Evolutionary conservation across 192 early-diverging fungal species (phyloP).

Genomic region (Radiomyces spectabilis): DNA sequence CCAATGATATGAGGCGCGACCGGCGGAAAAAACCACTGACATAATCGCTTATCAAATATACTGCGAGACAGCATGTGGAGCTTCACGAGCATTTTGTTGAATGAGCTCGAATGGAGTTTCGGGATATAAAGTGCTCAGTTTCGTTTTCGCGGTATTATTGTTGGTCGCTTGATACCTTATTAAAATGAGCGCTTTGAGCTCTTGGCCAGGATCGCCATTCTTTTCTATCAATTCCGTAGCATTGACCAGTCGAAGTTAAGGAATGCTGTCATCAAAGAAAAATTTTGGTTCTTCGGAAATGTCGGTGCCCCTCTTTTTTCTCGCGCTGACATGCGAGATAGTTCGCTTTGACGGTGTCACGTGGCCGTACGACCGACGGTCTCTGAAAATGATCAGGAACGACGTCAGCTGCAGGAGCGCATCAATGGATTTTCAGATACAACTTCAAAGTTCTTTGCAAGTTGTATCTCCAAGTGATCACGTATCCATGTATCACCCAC

Average conservation of each 20-base stretch:
- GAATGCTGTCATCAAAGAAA: too few relatives aligned
- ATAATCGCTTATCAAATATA: constrained; percentile 24
- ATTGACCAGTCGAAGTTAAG: neutral
- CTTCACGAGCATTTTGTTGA: constrained; percentile 6
- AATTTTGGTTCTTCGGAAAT: too few relatives aligned
- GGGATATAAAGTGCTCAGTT: constrained; percentile 16
- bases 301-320: too few relatives aligned
- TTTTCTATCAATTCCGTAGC: neutral
- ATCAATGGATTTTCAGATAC: too few relatives aligned
- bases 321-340: too few relatives aligned
- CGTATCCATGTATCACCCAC: too few relatives aligned
- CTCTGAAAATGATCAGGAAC: too few relatives aligned
- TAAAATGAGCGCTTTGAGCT: constrained; percentile 1
- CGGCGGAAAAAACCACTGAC: neutral
- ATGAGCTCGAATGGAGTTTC: neutral
- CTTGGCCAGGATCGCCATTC: neutral
- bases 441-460: too few relatives aligned
- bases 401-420: too few relatives aligned
- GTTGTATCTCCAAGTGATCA: too few relatives aligned
- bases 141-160: constrained; percentile 16
- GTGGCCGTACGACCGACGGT: too few relatives aligned
- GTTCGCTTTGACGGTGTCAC: too few relatives aligned
- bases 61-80: constrained; percentile 17
- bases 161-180: constrained; percentile 7
- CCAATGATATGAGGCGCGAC: neutral